Base-by-base conservation (phyloP, 2,329 filamentous ascomycete species). In the Proliferodiscus dingleyae region DNA sequence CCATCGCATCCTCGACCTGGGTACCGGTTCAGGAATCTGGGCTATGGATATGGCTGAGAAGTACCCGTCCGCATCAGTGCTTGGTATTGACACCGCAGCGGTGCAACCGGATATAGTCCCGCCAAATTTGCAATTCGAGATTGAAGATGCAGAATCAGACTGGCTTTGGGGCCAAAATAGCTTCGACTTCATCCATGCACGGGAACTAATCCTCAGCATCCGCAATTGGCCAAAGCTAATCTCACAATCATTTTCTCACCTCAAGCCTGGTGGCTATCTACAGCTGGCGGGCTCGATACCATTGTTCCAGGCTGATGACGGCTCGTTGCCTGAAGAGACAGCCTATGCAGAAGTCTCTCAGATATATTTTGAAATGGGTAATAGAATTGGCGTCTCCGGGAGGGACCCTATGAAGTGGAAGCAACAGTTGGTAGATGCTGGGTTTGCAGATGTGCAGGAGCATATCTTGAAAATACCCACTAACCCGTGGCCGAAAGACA, bases 71-170 rank as follows among this genome's bases (percentile, higher is more conserved):
- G 58, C 59, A 5, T 37, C 53, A 38, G 60, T 64, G 3, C 54
- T 56, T 21, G 59, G 55, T 22, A 60, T 51, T 29, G 59, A 64
- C 32, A 50, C 64, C 7, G 62, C 60, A 3, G 58, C 57, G 10
- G 61, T 64, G 8, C 59, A 64, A 43, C 59, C 61, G 1, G 66
- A 66, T 6, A 72, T 72, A 59, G 71, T 81, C 7, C 78, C 78
- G 1, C 67, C 70, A 30, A 85, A 85, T 53, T 76, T 80, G 50
- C 69, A 73, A 40, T 85, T 85, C 54, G 71, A 81, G 38, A 73
- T 85, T 36, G 81, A 85, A 57, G 81, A 85, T 55, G 73, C 53
- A 5, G 53, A 55, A 16, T 24, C 45, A 1, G 21, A 37, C 1
- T 60, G 54, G 54, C 53, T 48, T 2, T 61, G 53, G 21, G 45